Conservation (phyloP, 208 protist species). For the Giardia duodenalis region DNA sequence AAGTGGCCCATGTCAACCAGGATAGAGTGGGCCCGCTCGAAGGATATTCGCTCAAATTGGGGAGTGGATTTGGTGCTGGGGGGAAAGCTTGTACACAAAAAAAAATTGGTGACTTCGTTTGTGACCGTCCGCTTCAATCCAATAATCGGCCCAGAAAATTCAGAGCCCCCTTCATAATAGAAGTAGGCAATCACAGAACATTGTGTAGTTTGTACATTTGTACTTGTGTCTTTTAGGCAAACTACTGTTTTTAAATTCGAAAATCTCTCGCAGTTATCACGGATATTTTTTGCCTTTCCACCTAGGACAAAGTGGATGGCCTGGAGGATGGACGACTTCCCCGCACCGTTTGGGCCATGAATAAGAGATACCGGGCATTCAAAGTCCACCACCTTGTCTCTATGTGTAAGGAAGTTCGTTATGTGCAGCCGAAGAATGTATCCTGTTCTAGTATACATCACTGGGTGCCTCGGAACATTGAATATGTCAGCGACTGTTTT, state of each 20-base stretch:
- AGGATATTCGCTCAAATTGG: background rate
- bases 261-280: background rate
- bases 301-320: background rate
- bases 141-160: background rate
- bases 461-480: background rate
- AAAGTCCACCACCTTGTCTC: conserved; percentile 6
- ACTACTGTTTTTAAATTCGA: background rate
- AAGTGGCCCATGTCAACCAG: background rate
- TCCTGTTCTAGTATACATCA: background rate
- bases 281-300: background rate
- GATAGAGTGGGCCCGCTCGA: background rate
- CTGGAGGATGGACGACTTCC: conserved; percentile 25
- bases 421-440: background rate
- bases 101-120: background rate
- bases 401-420: conserved; percentile 11
- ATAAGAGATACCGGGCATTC: conserved; percentile 1
- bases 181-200: background rate
- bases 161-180: background rate
- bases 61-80: background rate
- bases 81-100: background rate
- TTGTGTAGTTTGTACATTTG: background rate
- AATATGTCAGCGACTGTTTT: background rate
- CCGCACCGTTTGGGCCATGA: conserved; percentile 18
- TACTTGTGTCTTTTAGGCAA: background rate
- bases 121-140: background rate